A percentile compares a stretch with the other conserved stretches of the same genome.
phyloP scores from a whole-genome alignment of 306 rosid species.

The Trifolium pratense region DNA sequence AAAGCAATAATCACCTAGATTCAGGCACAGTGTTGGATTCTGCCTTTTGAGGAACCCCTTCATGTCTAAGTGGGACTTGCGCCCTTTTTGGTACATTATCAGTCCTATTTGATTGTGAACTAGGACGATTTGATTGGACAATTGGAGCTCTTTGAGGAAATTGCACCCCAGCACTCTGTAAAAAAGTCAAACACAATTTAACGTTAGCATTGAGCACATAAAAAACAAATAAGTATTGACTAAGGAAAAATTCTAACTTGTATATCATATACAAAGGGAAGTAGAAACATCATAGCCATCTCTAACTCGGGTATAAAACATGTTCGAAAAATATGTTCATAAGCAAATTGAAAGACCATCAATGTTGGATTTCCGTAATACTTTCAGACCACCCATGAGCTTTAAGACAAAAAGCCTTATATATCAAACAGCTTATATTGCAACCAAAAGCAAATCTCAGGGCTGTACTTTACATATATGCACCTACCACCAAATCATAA shows the following conservation, averaged over 20 bases:
- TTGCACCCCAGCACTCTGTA: slow-evolving; percentile 88
- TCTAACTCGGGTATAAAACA: slow-evolving; percentile 18
- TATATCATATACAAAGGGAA: slow-evolving; percentile 28
- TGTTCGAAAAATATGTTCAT: slow-evolving; percentile 9
- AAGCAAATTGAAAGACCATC: background rate
- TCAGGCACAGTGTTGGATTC: slow-evolving; percentile 68
- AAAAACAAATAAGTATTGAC: slow-evolving; percentile 1
- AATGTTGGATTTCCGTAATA: slow-evolving; percentile 3
- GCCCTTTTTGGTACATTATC: slow-evolving; percentile 55
- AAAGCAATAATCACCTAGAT: slow-evolving; percentile 67
- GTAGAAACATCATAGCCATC: slow-evolving; percentile 7
- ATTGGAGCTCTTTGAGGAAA: slow-evolving; percentile 76
- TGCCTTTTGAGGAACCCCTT: slow-evolving; percentile 49
- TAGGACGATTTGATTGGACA: slow-evolving; percentile 55
- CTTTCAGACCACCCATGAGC: background rate
- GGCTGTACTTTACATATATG: slow-evolving; percentile 31
- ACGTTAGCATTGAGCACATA: slow-evolving; percentile 8
- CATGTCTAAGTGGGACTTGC: slow-evolving; percentile 51
- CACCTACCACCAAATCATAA: slow-evolving; percentile 90
- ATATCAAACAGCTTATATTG: too few species aligned
- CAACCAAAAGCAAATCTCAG: slow-evolving; percentile 14
- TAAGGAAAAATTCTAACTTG: slow-evolving; percentile 17
- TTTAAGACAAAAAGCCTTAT: slow-evolving; percentile 8
- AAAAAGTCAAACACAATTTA: slow-evolving; percentile 40
- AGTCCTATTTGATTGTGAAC: slow-evolving; percentile 54